Evolutionary conservation across 1,139 yeast genomes (phyloP), one percentile per base, ranked within the genome.

Genomic region (Yamadazyma dendronema): DNA sequence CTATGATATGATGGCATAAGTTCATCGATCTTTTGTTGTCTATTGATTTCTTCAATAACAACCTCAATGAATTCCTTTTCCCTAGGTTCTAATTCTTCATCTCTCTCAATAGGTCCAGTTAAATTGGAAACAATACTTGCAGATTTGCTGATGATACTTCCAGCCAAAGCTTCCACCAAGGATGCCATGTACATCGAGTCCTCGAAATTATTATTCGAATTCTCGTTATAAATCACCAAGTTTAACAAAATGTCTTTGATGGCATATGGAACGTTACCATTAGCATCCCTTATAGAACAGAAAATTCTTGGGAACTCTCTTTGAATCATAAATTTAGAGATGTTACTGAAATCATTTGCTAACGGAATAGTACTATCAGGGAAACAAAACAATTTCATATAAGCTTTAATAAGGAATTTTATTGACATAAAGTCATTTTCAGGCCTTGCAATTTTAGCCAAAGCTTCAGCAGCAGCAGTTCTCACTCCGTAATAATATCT

Each of bases 401-500:
- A 89, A 0, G 89, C 85, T 49, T 74, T 79, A 33, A 87, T 61
- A 37, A 94, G 66, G 54, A 87, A 92, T 30, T 68, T 72, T 50
- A 84, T 69, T 0, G 98, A 98, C 35, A 86, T 69, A 54, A 75
- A 85, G 15, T 74, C 72, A 31, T 79, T 72, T 8, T 77, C 81
- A 19, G 74, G 75, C 11, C 71, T 76, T 0, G 96, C 84, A 41
- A 81, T 73, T 17, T 65, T 71, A 0, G 90, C 84, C 33, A 92
- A 67, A 0, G 95, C 95, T 37, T 65, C 61, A 0, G 96, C 95
- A 0, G 98, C 97, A 40, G 88, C 95, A 12, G 81, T 72, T 42
- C 99, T 67, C 1, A 94, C 80, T 3, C 97, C 97, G 59, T 87
- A 89, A 52, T 80, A 92, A 57, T 94, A 94, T 33, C 97, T 67